A percentile compares a stretch with the other conserved stretches of the same genome.
These are phyloP conservation scores for Colletotrichum tropicale DNA, from an alignment of 2,329 filamentous ascomycete genomes.

Conservation along the genomic window DNA sequence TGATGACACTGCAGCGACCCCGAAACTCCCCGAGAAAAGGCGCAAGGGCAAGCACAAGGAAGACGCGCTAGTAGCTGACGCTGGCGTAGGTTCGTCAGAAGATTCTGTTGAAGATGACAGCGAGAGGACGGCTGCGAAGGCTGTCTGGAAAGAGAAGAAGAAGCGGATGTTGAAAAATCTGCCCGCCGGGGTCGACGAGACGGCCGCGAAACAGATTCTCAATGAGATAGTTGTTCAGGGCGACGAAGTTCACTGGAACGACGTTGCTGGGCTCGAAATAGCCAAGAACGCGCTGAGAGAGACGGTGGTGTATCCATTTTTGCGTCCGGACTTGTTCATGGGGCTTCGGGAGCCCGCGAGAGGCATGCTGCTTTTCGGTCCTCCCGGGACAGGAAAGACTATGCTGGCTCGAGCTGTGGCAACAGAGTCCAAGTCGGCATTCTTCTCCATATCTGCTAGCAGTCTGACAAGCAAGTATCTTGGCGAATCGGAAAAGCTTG, in stretches of 20 bases:
- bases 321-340: constrained; percentile 94
- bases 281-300: constrained; percentile 94
- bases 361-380: constrained; percentile 95
- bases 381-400: constrained; percentile 97
- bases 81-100: constrained; percentile 52
- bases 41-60: constrained; percentile 33
- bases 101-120: constrained; percentile 40
- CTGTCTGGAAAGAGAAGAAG: constrained; percentile 66
- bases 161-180: constrained; percentile 74
- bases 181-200: constrained; percentile 80
- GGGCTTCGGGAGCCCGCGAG: constrained; percentile 91
- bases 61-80: constrained; percentile 41
- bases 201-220: constrained; percentile 87
- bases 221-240: constrained; percentile 96
- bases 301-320: constrained; percentile 94
- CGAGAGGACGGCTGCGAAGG: constrained; percentile 43
- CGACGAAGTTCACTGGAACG: constrained; percentile 93
- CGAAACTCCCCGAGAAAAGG: background rate
- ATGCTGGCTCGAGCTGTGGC: constrained; percentile 96
- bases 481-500: constrained; percentile 95
- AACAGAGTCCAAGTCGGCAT: constrained; percentile 92
- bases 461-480: constrained; percentile 95
- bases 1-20: background rate
- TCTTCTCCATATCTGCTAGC: constrained; percentile 96
- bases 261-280: constrained; percentile 87